Percentiles rank a stretch among this genome's conserved stretches.
Evolutionary conservation across 2,329 filamentous ascomycete genomes (phyloP).

Genomic region (Cryphonectria nitschkei): DNA sequence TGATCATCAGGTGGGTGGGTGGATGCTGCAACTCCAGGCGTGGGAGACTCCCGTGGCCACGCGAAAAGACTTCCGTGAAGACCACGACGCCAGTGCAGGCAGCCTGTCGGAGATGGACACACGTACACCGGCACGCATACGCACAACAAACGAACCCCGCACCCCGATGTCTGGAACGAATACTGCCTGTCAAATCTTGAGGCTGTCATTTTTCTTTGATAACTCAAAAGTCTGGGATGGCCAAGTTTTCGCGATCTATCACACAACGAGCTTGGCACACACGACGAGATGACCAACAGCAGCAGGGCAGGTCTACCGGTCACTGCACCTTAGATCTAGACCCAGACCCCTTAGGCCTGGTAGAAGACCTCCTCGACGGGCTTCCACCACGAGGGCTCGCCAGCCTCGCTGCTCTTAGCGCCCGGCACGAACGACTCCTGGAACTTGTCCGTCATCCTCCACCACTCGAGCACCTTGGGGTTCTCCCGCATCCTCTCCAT

Average conservation of each 20-base stretch:
- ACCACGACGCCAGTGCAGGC: too few species aligned
- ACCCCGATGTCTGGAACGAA: background rate
- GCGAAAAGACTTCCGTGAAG: too few species aligned
- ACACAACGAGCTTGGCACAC: background rate
- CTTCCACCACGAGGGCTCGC: slow-evolving; percentile 70
- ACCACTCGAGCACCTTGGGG: slow-evolving; percentile 76
- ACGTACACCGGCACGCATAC: background rate
- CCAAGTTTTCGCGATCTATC: too few species aligned
- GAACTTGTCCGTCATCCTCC: slow-evolving; percentile 77
- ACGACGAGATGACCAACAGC: background rate
- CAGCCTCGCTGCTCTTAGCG: slow-evolving; percentile 61
- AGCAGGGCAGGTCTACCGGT: background rate
- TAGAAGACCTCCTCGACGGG: slow-evolving; percentile 72
- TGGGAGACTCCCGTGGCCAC: too few species aligned
- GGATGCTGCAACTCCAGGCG: too few species aligned
- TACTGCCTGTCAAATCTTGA: background rate
- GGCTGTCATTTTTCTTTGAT: background rate
- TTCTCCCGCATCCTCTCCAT: slow-evolving; percentile 78
- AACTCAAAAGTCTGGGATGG: background rate
- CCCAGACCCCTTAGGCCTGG: slow-evolving; percentile 42
- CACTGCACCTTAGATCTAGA: too few species aligned
- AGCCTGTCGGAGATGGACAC: background rate
- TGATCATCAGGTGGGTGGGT: background rate
- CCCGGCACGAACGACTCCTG: slow-evolving; percentile 68
- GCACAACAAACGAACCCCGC: too few species aligned